phyloP scores from a whole-genome alignment of 345 rosid species.

The Linum usitatissimum region DNA sequence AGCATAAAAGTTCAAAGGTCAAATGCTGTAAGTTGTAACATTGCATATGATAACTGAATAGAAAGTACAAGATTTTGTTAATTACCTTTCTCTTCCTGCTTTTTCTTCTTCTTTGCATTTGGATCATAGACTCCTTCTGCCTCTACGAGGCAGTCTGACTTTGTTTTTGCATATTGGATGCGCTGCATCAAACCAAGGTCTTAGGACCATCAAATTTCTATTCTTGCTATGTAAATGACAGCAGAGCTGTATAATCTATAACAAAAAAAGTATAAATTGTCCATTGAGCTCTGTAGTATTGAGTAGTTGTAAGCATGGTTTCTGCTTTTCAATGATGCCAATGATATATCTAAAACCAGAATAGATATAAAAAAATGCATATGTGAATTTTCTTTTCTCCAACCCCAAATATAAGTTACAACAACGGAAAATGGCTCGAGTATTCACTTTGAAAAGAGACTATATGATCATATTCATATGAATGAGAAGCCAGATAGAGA shows the following conservation, averaged over 20 bases:
- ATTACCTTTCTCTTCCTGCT: constrained; percentile 82
- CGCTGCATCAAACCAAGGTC: constrained; percentile 41
- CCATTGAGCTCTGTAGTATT: background rate
- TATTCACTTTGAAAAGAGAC: no score
- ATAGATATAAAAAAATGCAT: background rate
- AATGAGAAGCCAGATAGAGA: background rate
- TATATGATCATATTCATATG: background rate
- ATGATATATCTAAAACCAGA: no score
- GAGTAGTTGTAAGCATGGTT: no score
- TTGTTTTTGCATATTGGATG: constrained; percentile 80
- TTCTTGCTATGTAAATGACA: background rate
- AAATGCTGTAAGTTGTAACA: background rate
- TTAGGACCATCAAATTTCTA: background rate
- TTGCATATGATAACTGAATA: background rate
- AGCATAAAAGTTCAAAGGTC: background rate
- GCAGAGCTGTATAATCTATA: no score
- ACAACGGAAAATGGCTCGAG: background rate
- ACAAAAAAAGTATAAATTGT: background rate
- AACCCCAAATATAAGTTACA: background rate
- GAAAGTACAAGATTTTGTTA: background rate
- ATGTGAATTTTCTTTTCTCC: background rate
- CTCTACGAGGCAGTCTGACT: constrained; percentile 79
- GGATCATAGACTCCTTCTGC: constrained; percentile 72
- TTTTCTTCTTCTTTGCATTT: constrained; percentile 80
- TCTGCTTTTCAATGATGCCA: no score